Base-by-base conservation (phyloP, 805 yeast genomes). In the Ogataea paraovalis region DNA sequence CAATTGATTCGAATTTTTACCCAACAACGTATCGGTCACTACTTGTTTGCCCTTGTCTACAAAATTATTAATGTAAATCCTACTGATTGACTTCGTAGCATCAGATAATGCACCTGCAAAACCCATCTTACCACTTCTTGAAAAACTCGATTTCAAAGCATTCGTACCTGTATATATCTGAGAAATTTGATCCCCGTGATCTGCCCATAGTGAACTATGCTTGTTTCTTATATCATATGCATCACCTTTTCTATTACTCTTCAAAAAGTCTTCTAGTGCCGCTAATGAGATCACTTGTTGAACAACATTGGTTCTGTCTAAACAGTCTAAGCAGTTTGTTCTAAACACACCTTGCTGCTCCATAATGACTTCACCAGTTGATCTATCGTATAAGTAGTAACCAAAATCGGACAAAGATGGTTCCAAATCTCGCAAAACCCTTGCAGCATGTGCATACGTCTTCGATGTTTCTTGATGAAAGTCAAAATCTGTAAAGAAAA, bases 101-200 rank as follows among this genome's bases (percentile, higher is more conserved):
- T 94, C 99, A 0, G 96, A 86, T n/a, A 94, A 68, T 0, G 97
- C 97, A 32, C 98, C 97, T 0, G 98, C 98, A 46, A 94, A 69
- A 39, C 92, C 89, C 97, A 91, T 90, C 60, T 91, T 92, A 21
- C 99, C 99, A 25, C 87, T 83, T 62, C 99, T 78, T 1, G 98
- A 87, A 61, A 86, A 94, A 3, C 97, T 89, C 0, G 97, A 87
- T 66, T 94, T 94, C 52, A 94, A 73, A 0, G 99, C 99, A 51
- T 96, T 96, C 0, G 99, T 94, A 25, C 99, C 98, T 0, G 99
- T 92, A 67, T 94, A 94, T 16, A 94, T 92, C 63, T 88, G 95
- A 2, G 97, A 88, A 4, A 94, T 83, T 55, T 89, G 96, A 66
- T 94, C 99, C 47, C 99, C 99, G 65, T 94, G 94, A 65, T 94